phyloP scores from a whole-genome alignment of 192 early-diverging fungal species.

The Coemansia sp. region DNA sequence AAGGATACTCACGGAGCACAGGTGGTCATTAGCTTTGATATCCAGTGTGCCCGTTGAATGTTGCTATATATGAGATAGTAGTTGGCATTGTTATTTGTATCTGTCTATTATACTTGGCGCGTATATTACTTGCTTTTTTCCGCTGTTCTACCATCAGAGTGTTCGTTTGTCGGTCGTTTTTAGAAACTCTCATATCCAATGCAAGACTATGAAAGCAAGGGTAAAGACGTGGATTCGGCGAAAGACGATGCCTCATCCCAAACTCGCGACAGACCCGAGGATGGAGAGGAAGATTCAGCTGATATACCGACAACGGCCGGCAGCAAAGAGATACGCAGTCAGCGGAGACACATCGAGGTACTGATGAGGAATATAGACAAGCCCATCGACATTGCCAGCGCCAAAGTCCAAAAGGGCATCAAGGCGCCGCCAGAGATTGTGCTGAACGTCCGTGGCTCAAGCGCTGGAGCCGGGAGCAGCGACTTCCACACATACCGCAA shows the following conservation, averaged over 20 bases:
- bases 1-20: too few species aligned
- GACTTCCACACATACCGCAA: constrained; percentile 96
- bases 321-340: constrained; percentile 20
- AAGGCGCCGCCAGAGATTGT: constrained; percentile 83
- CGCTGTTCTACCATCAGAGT: background rate
- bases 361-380: constrained; percentile 82
- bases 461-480: constrained; percentile 92
- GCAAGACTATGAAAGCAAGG: background rate
- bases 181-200: background rate
- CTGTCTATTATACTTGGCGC: too few species aligned
- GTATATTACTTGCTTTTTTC: background rate
- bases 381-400: constrained; percentile 71
- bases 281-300: constrained; percentile 9
- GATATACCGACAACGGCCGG: background rate
- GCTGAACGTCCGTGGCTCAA: constrained; percentile 85
- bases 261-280: background rate
- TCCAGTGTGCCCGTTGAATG: too few species aligned
- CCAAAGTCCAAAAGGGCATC: constrained; percentile 36
- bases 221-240: background rate
- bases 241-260: background rate
- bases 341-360: constrained; percentile 37
- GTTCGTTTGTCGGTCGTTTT: background rate
- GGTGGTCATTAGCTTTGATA: too few species aligned
- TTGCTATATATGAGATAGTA: too few species aligned
- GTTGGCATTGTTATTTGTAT: too few species aligned